Percentiles rank a stretch among this genome's conserved stretches.
phyloP scores from a whole-genome alignment of 2,329 filamentous ascomycete genomes.

The Onygenales sp. region DNA sequence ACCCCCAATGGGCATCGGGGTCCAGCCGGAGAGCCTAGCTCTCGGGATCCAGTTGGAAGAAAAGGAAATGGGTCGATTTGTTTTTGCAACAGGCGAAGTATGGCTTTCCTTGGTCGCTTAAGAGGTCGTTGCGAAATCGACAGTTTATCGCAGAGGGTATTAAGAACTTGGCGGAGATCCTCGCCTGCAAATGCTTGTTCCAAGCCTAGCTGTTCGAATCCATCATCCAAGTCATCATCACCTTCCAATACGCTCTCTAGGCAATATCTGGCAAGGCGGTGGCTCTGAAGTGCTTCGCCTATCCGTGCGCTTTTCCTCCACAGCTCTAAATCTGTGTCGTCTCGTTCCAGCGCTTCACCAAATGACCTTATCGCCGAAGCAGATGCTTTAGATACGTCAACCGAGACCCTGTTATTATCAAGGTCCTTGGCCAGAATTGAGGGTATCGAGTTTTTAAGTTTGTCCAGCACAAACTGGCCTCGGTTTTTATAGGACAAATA shows the following conservation, averaged over 20 bases:
- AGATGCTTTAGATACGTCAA: slow-evolving; percentile 26
- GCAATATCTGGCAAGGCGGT: slow-evolving; percentile 51
- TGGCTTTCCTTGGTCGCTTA: slow-evolving; percentile 40
- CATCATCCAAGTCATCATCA: slow-evolving; percentile 47
- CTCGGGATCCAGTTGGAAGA: slow-evolving; percentile 20
- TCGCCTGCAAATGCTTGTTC: slow-evolving; percentile 46
- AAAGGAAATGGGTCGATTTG: slow-evolving; percentile 46
- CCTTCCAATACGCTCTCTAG: slow-evolving; percentile 54
- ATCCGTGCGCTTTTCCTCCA: slow-evolving; percentile 54
- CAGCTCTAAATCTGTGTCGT: slow-evolving; percentile 54
- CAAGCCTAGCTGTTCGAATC: slow-evolving; percentile 48
- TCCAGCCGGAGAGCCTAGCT: background rate
- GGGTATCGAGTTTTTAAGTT: slow-evolving; percentile 45
- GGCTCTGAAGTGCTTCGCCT: slow-evolving; percentile 47
- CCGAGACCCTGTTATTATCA: slow-evolving; percentile 12
- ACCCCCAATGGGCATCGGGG: slow-evolving; percentile 26
- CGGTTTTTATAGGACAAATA: slow-evolving; percentile 94
- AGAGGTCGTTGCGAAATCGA: slow-evolving; percentile 44
- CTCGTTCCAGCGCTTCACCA: slow-evolving; percentile 53
- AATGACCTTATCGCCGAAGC: slow-evolving; percentile 43
- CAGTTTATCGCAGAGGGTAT: slow-evolving; percentile 44
- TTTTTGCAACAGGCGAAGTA: slow-evolving; percentile 43
- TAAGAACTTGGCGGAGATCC: slow-evolving; percentile 40
- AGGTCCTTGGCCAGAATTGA: slow-evolving; percentile 9
- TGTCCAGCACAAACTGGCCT: slow-evolving; percentile 83